phyloP scores from a whole-genome alignment of 352 stramenopile genomes.

The Pythium biforme region DNA sequence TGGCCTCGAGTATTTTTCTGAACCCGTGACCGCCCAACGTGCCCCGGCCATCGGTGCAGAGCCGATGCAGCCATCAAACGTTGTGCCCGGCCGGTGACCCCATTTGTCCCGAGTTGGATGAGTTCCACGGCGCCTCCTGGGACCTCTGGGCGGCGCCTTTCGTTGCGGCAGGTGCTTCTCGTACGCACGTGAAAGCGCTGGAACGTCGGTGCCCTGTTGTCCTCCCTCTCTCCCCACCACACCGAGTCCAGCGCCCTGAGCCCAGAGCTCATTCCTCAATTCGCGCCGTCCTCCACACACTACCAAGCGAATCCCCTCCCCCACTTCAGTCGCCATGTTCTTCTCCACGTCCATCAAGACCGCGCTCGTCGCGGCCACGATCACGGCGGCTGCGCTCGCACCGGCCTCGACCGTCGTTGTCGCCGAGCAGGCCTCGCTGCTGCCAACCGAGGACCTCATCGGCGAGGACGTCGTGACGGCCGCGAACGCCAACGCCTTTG shows the following conservation, averaged over 20 bases:
- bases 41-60: not conserved
- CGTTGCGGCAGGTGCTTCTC: not conserved
- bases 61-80: not conserved
- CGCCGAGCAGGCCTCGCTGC: slow-evolving; percentile 2
- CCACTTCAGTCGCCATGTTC: not conserved
- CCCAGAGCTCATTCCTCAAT: not conserved
- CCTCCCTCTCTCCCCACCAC: no score
- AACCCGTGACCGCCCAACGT: no score
- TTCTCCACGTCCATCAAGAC: slow-evolving; percentile 1
- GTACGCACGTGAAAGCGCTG: not conserved
- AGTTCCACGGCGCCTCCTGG: not conserved
- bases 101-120: not conserved
- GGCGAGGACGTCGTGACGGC: slow-evolving; percentile 8
- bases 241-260: not conserved
- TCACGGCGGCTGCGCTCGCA: not conserved
- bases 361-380: not conserved
- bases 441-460: slow-evolving; percentile 9
- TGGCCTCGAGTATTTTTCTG: no score
- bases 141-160: not conserved
- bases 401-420: not conserved
- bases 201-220: not conserved
- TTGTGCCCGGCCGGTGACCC: not conserved
- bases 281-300: not conserved
- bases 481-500: not conserved
- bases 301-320: not conserved